Evolutionary conservation across 2,329 filamentous ascomycete genomes (phyloP), one percentile per base, ranked within the genome.

Genomic region (Penicillium capsulatum): DNA sequence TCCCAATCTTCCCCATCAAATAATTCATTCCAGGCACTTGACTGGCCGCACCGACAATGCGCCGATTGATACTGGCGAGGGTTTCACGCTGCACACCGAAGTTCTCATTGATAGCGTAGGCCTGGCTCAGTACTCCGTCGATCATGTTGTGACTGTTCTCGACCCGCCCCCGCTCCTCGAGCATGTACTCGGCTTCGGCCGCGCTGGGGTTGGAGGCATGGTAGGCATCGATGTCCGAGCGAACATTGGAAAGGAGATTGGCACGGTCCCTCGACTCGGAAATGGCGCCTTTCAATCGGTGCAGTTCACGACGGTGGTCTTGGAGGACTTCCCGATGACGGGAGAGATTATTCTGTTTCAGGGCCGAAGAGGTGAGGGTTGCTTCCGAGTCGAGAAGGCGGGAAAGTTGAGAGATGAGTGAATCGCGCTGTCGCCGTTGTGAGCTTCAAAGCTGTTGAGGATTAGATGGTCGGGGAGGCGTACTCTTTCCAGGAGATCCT

Each of bases 321-420:
- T 80, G 73, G 11, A 97, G 82, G 63, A 96, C 84, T 70, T 95
- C 90, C 51, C 87, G 86, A 55, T 97, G 87, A 19, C 94, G 84
- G 43, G 86, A 77, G 26, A 98, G 81, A 64, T 97, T 96, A 71
- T 91, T 95, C 60, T 95, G 90, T 69, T 97, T 97, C n/a, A 95
- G 78, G 40, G 90, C 89, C 26, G 91, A 97, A 31, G 89, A 83
- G 35, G 86, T 88, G 44, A 94, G 79, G 40, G 83, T 76, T 15
- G 89, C 81, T 75, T 97, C 91, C 40, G 90, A 94, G 71, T 97
- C 91, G 54, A 97, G 85, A 38, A 96, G 82, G 42, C 91, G 86
- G 52, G 82, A 74, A 40, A 98, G 84, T 67, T 96, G 88, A 43
- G 75, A 70, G 60, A 97, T 82, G 37, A 92, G 79, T 31, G 76